Conservation (phyloP, 2,329 filamentous ascomycete genomes). For the Aspergillus calidoustus region DNA sequence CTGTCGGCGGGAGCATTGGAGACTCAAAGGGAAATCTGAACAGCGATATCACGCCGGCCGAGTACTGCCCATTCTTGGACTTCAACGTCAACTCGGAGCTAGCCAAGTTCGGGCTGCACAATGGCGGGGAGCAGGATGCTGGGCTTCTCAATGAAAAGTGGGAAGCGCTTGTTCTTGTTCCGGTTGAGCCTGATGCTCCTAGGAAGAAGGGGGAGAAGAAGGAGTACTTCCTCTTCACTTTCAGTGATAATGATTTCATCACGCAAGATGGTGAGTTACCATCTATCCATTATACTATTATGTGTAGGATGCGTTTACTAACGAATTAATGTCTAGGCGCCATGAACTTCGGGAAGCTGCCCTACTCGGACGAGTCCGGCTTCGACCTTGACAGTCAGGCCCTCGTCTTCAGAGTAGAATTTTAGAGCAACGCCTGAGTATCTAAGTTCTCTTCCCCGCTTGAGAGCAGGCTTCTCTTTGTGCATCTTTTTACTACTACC, state of each 20-base stretch:
- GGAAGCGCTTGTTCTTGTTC: slow-evolving; percentile 70
- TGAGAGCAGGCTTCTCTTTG: background rate
- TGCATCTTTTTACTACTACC: background rate
- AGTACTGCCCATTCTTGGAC: slow-evolving; percentile 70
- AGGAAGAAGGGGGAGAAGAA: slow-evolving; percentile 44
- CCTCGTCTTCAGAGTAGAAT: slow-evolving; percentile 58
- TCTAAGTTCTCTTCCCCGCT: too few relatives aligned
- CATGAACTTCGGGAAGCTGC: slow-evolving; percentile 61
- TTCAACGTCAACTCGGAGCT: slow-evolving; percentile 70
- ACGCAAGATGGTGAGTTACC: slow-evolving; percentile 65
- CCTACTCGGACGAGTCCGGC: slow-evolving; percentile 62
- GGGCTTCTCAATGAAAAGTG: slow-evolving; percentile 75
- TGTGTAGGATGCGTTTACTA: background rate
- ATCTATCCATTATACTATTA: background rate
- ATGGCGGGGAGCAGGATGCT: slow-evolving; percentile 65
- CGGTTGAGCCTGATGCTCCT: slow-evolving; percentile 53
- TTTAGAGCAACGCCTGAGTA: slow-evolving; percentile 19
- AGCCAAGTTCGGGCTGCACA: slow-evolving; percentile 68
- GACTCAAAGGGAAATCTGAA: slow-evolving; percentile 59
- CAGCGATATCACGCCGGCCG: slow-evolving; percentile 58
- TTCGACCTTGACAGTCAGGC: slow-evolving; percentile 66
- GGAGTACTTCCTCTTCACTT: slow-evolving; percentile 69
- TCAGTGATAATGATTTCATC: slow-evolving; percentile 77
- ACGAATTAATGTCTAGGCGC: slow-evolving; percentile 44
- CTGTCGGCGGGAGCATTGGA: slow-evolving; percentile 50